phyloP scores from a whole-genome alignment of 2,329 filamentous ascomycete species.

The Juglanconis juglandina region DNA sequence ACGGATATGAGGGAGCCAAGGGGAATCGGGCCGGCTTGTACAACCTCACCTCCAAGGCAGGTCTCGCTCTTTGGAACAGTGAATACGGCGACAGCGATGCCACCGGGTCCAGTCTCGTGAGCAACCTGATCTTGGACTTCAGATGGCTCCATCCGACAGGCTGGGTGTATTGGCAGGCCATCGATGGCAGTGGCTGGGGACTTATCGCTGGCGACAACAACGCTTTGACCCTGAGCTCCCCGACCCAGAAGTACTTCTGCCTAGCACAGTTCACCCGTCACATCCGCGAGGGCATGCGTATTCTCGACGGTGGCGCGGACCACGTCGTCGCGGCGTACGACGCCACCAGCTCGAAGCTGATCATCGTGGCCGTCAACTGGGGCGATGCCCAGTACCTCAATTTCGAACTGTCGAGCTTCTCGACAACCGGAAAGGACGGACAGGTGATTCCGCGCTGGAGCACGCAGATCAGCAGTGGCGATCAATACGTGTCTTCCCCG shows the following conservation, averaged over 20 bases:
- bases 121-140: constrained; percentile 38
- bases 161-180: constrained; percentile 43
- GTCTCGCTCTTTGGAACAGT: constrained; percentile 38
- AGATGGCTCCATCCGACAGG: constrained; percentile 37
- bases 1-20: constrained; percentile 37
- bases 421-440: constrained; percentile 27
- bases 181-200: constrained; percentile 40
- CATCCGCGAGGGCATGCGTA: constrained; percentile 37
- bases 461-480: constrained; percentile 33
- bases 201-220: constrained; percentile 38
- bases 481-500: constrained; percentile 29
- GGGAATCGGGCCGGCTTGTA: constrained; percentile 35
- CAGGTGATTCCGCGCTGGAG: constrained; percentile 34
- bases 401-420: constrained; percentile 37
- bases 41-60: constrained; percentile 22
- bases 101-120: constrained; percentile 31
- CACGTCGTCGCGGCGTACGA: constrained; percentile 39
- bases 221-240: constrained; percentile 25
- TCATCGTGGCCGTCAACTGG: constrained; percentile 40
- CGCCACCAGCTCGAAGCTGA: constrained; percentile 27
- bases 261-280: constrained; percentile 41
- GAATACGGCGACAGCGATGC: constrained; percentile 41
- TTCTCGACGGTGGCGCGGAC: constrained; percentile 33
- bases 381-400: constrained; percentile 33
- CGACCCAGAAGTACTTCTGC: constrained; percentile 37